Evolutionary conservation across 2,329 filamentous ascomycete species (phyloP).

Genomic region (Neonectria hederae): DNA sequence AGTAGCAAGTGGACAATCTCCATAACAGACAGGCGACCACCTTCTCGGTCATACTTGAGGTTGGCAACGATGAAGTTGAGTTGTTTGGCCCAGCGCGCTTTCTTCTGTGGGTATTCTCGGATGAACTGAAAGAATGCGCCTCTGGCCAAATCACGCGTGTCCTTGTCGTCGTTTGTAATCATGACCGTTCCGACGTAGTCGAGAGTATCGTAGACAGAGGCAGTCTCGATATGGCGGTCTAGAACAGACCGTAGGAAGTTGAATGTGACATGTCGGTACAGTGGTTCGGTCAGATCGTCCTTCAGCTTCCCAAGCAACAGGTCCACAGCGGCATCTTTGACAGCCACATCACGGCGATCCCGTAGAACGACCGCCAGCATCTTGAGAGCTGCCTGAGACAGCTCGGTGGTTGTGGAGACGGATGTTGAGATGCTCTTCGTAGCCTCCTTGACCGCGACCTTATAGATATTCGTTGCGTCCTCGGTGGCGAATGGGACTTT

Average conservation of each 20-base stretch:
- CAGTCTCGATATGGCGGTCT: constrained; percentile 84
- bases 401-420: constrained; percentile 80
- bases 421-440: constrained; percentile 82
- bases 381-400: constrained; percentile 89
- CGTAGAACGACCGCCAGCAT: constrained; percentile 85
- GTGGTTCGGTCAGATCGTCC: constrained; percentile 90
- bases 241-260: constrained; percentile 91
- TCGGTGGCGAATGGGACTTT: constrained; percentile 84
- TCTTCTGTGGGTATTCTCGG: constrained; percentile 92
- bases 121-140: constrained; percentile 95
- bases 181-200: constrained; percentile 91
- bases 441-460: constrained; percentile 86
- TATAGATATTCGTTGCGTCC: constrained; percentile 69
- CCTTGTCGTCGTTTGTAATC: constrained; percentile 93
- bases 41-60: constrained; percentile 86
- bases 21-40: constrained; percentile 91
- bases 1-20: constrained; percentile 89
- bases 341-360: constrained; percentile 77
- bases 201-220: constrained; percentile 88
- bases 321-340: constrained; percentile 85
- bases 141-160: constrained; percentile 86
- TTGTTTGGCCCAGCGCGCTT: constrained; percentile 88
- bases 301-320: constrained; percentile 84
- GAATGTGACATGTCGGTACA: constrained; percentile 92
- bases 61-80: constrained; percentile 90